Conservation (phyloP, 1,284 basidiomycete genomes). For the Athelia psychrophila region DNA sequence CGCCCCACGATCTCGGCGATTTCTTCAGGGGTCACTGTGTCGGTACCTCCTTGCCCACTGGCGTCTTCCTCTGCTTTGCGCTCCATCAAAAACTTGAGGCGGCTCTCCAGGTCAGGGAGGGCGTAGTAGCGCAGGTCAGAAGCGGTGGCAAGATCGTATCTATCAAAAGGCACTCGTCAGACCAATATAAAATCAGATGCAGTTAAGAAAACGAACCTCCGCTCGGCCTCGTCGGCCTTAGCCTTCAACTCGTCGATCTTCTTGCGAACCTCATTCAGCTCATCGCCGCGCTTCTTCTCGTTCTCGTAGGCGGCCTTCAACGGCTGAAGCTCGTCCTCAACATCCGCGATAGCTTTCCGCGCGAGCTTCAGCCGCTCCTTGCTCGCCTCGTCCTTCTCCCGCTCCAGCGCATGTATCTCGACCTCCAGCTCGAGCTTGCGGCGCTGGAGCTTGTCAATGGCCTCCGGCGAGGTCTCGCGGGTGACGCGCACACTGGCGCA, state of each 20-base stretch:
- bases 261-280: slow-evolving; percentile 78
- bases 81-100: slow-evolving; percentile 67
- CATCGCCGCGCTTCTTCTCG: slow-evolving; percentile 85
- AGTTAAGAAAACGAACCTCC: slow-evolving; percentile 52
- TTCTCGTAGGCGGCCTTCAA: slow-evolving; percentile 88
- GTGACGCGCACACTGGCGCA: slow-evolving; percentile 91
- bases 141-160: slow-evolving; percentile 80
- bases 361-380: slow-evolving; percentile 84
- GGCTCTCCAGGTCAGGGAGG: slow-evolving; percentile 85
- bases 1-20: slow-evolving; percentile 89
- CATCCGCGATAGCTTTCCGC: slow-evolving; percentile 78
- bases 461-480: slow-evolving; percentile 93
- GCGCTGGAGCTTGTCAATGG: slow-evolving; percentile 92
- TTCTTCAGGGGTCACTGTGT: slow-evolving; percentile 86
- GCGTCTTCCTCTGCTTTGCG: slow-evolving; percentile 76
- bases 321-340: slow-evolving; percentile 90
- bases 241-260: slow-evolving; percentile 91
- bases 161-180: slow-evolving; percentile 16
- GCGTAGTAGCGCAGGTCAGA: slow-evolving; percentile 94
- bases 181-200: not conserved
- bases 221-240: slow-evolving; percentile 94
- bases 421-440: slow-evolving; percentile 92
- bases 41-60: slow-evolving; percentile 52
- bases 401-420: slow-evolving; percentile 93
- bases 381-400: slow-evolving; percentile 89